These are phyloP conservation scores for Coprinellus micaceus DNA, from an alignment of 768 basidiomycete genomes.

Conservation along the genomic window DNA sequence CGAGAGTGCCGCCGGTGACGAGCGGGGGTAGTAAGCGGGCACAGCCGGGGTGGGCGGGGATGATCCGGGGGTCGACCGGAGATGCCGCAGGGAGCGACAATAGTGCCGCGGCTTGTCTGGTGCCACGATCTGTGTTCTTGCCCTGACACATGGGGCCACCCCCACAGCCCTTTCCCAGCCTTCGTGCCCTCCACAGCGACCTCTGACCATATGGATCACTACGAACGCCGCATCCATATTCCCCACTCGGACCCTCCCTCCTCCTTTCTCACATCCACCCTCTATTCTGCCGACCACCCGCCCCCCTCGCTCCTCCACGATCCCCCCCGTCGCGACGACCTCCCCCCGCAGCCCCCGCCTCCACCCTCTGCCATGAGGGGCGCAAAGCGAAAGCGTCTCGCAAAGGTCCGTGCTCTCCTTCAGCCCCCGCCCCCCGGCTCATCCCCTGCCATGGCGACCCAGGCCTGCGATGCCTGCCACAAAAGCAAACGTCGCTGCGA, in stretches of 20 bases:
- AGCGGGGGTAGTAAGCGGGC: conserved; percentile 16
- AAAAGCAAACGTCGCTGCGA: conserved; percentile 83
- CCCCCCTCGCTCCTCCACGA: conserved; percentile 13
- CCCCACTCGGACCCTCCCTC: conserved; percentile 18
- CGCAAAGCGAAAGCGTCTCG: conserved; percentile 52
- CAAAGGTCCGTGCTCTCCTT: conserved; percentile 35
- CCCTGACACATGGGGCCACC: no score
- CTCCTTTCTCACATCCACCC: conserved; percentile 17
- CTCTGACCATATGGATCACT: conserved; percentile 34
- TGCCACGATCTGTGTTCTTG: background rate
- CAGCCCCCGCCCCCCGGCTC: conserved; percentile 1
- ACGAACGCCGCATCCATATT: conserved; percentile 18
- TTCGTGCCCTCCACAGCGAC: background rate
- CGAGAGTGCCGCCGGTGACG: no score
- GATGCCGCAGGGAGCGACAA: background rate
- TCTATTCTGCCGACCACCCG: conserved; percentile 10
- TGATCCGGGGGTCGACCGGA: background rate
- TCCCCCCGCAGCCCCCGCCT: conserved; percentile 23
- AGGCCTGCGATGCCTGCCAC: conserved; percentile 81
- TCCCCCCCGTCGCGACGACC: conserved; percentile 26
- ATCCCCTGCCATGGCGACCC: conserved; percentile 1
- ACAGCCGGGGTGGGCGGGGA: conserved; percentile 16
- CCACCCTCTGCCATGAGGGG: conserved; percentile 34
- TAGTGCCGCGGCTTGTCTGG: background rate
- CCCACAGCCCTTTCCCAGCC: background rate